Percentiles rank a stretch among this genome's conserved stretches.
phyloP scores from a whole-genome alignment of 805 yeast species.

The Kodamaea leandrae region DNA sequence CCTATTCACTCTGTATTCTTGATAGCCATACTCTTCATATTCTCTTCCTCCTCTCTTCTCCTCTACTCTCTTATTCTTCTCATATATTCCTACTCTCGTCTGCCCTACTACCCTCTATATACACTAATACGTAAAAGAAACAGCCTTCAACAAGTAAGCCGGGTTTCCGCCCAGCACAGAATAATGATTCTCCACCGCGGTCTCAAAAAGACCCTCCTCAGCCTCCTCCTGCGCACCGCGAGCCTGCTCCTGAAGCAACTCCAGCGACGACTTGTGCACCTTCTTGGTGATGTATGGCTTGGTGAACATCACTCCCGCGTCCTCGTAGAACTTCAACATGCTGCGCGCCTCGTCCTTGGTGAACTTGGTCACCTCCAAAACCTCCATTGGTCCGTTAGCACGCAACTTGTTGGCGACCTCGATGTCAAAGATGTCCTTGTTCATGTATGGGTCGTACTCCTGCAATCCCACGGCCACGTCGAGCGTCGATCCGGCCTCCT shows the following conservation, averaged over 20 bases:
- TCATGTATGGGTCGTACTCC: conserved; percentile 56
- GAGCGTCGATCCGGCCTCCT: conserved; percentile 54
- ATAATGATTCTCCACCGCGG: conserved; percentile 27
- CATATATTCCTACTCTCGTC: neutral
- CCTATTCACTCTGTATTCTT: neutral
- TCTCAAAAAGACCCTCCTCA: conserved; percentile 27
- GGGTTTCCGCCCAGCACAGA: conserved; percentile 42
- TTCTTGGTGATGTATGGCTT: conserved; percentile 34
- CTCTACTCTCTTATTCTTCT: neutral
- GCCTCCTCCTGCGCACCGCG: conserved; percentile 12
- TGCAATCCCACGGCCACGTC: conserved; percentile 55
- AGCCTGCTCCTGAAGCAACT: conserved; percentile 1
- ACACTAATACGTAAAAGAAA: conserved; percentile 19
- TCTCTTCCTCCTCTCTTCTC: neutral
- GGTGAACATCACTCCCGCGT: conserved; percentile 31
- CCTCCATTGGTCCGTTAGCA: conserved; percentile 31
- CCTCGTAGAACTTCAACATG: conserved; percentile 32
- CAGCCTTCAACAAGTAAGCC: conserved; percentile 31
- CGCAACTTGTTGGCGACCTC: conserved; percentile 48
- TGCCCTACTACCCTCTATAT: conserved; percentile 5
- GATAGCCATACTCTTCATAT: neutral
- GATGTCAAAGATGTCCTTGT: conserved; percentile 49
- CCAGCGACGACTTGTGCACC: conserved; percentile 11
- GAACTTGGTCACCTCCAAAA: conserved; percentile 26
- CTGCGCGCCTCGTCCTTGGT: conserved; percentile 29